phyloP scores from a whole-genome alignment of 345 rosid genomes.

The Mercurialis annua region DNA sequence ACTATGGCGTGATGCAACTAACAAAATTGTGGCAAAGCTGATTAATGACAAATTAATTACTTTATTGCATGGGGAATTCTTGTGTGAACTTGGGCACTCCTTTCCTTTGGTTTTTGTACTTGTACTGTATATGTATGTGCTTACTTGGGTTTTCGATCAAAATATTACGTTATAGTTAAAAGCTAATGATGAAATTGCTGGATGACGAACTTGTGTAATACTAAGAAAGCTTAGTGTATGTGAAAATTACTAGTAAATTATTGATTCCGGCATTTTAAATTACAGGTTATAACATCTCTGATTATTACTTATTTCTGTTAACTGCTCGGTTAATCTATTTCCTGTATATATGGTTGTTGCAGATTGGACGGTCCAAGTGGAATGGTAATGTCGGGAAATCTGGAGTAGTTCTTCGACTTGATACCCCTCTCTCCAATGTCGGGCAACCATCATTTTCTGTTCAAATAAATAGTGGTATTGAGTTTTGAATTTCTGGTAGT shows the following conservation, averaged over 20 bases:
- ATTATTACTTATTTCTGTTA: background rate
- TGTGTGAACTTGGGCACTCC: too few relatives aligned
- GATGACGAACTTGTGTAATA: background rate
- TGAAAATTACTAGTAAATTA: background rate
- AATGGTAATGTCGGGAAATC: conserved; percentile 80
- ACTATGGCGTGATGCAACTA: too few relatives aligned
- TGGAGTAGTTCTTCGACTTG: conserved; percentile 72
- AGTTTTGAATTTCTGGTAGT: conserved; percentile 47
- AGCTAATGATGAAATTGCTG: background rate
- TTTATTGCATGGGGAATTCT: too few relatives aligned
- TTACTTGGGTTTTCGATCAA: background rate
- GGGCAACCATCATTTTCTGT: conserved; percentile 71
- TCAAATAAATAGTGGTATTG: conserved; percentile 75
- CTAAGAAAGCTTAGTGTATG: too few relatives aligned
- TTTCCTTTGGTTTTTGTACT: too few relatives aligned
- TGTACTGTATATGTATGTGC: background rate
- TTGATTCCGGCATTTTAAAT: background rate
- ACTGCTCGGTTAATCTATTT: background rate
- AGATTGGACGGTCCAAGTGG: conserved; percentile 95
- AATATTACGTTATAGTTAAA: background rate
- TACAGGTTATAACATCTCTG: background rate
- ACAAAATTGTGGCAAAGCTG: too few relatives aligned
- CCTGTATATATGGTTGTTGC: conserved; percentile 23
- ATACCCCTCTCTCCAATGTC: conserved; percentile 57
- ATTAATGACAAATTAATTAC: too few relatives aligned